A percentile compares a stretch with the other conserved stretches of the same genome.
These are phyloP conservation scores for Hypocrella siamensis DNA, from an alignment of 2,329 filamentous ascomycete species.

Conservation along the genomic window DNA sequence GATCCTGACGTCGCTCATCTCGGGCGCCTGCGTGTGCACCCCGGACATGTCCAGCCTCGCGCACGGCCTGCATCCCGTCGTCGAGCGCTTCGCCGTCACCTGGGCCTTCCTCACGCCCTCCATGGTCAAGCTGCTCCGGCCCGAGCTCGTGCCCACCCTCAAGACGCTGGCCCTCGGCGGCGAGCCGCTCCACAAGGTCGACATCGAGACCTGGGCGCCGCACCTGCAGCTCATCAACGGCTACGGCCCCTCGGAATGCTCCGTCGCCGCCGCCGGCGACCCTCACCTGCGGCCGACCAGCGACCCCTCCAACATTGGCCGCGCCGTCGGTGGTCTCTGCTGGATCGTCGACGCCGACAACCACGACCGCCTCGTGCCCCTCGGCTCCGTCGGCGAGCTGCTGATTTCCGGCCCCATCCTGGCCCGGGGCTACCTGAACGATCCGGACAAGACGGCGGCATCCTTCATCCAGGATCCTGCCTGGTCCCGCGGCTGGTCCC, in stretches of 20 bases:
- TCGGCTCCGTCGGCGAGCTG: slow-evolving; percentile 15
- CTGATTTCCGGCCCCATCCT: slow-evolving; percentile 28
- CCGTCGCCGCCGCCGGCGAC: background rate
- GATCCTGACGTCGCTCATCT: slow-evolving; percentile 2
- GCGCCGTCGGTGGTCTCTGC: slow-evolving; percentile 1
- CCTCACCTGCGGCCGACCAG: background rate
- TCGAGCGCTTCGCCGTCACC: slow-evolving; percentile 4
- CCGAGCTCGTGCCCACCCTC: slow-evolving; percentile 2
- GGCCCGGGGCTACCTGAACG: slow-evolving; percentile 31
- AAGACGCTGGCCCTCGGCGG: slow-evolving; percentile 7
- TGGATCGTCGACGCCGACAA: slow-evolving; percentile 8
- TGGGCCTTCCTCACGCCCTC: slow-evolving; percentile 7
- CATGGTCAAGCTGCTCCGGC: slow-evolving; percentile 6
- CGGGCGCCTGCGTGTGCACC: slow-evolving; percentile 4
- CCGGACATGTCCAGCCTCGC: slow-evolving; percentile 2
- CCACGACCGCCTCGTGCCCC: slow-evolving; percentile 1
- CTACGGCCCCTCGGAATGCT: slow-evolving; percentile 9
- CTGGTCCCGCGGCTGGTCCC: slow-evolving; percentile 7
- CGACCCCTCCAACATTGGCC: slow-evolving; percentile 1
- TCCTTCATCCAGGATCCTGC: slow-evolving; percentile 11
- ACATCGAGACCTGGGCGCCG: slow-evolving; percentile 1
- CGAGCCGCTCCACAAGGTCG: slow-evolving; percentile 3
- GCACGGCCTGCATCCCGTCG: slow-evolving; percentile 2
- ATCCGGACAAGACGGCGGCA: slow-evolving; percentile 13
- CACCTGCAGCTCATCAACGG: slow-evolving; percentile 6